Conservation (phyloP, 1,284 basidiomycete genomes). For the Schizophyllum amplum region DNA sequence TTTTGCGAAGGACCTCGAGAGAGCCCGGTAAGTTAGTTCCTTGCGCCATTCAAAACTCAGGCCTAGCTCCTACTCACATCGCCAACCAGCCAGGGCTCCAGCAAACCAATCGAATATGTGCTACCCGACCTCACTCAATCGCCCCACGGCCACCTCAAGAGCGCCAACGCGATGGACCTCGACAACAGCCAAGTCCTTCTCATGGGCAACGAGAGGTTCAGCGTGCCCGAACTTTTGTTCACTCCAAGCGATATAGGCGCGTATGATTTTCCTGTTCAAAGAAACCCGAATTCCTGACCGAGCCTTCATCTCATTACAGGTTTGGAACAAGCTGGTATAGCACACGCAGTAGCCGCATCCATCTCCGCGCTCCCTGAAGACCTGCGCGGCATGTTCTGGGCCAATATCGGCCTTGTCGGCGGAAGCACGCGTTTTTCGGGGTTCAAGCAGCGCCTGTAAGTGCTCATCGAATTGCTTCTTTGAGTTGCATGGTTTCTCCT, state of each 20-base stretch:
- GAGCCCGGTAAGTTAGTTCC: conserved; percentile 75
- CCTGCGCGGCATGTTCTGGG: conserved; percentile 88
- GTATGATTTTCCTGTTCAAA: conserved; percentile 20
- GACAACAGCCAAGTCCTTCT: conserved; percentile 64
- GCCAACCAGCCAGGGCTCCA: conserved; percentile 34
- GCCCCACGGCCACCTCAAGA: conserved; percentile 55
- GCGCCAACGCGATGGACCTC: conserved; percentile 29
- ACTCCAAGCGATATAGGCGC: conserved; percentile 82
- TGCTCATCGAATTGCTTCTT: conserved; percentile 4
- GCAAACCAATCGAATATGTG: conserved; percentile 79
- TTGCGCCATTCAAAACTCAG: too few species aligned
- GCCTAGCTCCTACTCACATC: conserved; percentile 1
- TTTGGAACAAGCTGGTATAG: conserved; percentile 72
- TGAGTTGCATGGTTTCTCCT: conserved; percentile 8
- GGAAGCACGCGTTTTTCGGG: conserved; percentile 74
- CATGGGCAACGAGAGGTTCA: conserved; percentile 87
- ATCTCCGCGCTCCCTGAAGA: conserved; percentile 71
- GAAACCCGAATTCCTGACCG: conserved; percentile 6
- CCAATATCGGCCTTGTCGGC: conserved; percentile 85
- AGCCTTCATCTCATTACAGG: too few species aligned
- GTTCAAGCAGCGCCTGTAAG: conserved; percentile 70
- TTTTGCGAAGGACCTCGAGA: conserved; percentile 69
- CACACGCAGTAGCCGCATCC: conserved; percentile 66
- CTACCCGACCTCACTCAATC: conserved; percentile 78
- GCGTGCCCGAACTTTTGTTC: conserved; percentile 85